Base-by-base conservation (phyloP, 208 protist genomes). In the Trypanosoma caninum region DNA sequence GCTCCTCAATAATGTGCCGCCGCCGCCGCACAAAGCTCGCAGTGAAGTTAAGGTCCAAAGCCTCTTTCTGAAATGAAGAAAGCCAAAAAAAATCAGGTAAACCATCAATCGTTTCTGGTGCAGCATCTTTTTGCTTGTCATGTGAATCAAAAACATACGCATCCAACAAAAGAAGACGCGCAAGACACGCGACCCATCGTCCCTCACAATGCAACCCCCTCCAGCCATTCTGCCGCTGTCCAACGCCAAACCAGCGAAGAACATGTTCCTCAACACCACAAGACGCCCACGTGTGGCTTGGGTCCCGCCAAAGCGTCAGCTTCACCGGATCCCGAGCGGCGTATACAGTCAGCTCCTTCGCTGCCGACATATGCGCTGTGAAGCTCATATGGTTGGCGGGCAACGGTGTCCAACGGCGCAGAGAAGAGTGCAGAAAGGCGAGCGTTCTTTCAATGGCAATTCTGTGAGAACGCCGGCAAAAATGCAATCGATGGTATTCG, bases 141-240 rank as follows among this genome's bases (percentile, higher is more conserved):
- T 65, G 56, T 28, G 70, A 52, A 55, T 70, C 66, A 44, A 73
- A 82, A 33, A 44, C 53, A 44, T 74, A 81, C 11, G 62, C 60
- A 47, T 91, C 84, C 81, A 69, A 80, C 53, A 94, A 54, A 0
- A 94, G 69, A 18, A 82, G 52, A 20, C 76, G 78, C 11, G 82
- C 76, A 23, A 88, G 50, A 28, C 57, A 80, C 22, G 68, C 64
- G 46, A 94, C 62, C 85, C 88, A 94, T 48, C 57, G 51, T 6
- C 88, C 88, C 52, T 94, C 82, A 59, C 88, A 91, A 46, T 91
- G 83, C 40, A 80, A 57, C 7, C 84, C 88, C 20, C 56, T 46
- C 85, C 88, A 94, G 11, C 34, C 37, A 42, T 23, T 38, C 34
- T 42, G 5, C 31, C 22, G 27, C n/a, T 30, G 16, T 11, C 9